Evolutionary conservation across 108 stramenopile genomes (phyloP).

Genomic region (Stephanodiscus triporus): DNA sequence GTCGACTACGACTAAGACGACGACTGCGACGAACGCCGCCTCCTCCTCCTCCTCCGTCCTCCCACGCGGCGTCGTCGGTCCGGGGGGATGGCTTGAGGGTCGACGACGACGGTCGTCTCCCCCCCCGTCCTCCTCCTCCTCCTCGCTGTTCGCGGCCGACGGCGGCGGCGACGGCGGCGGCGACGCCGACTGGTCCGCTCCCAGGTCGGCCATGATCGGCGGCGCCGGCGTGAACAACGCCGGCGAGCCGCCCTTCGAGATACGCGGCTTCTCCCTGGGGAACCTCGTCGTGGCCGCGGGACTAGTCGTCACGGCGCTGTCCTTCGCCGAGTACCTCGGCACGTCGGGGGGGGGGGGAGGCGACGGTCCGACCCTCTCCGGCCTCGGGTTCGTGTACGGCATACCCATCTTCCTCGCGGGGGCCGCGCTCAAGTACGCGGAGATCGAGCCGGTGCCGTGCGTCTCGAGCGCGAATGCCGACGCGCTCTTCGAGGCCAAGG

Average conservation of each 20-base stretch:
- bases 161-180: no score
- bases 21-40: background rate
- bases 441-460: slow-evolving; percentile 93
- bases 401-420: slow-evolving; percentile 95
- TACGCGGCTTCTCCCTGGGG: slow-evolving; percentile 96
- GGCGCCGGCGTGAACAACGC: slow-evolving; percentile 95
- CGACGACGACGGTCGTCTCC: background rate
- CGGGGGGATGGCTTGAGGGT: no score
- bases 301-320: slow-evolving; percentile 74
- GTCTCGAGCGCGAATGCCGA: slow-evolving; percentile 57
- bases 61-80: slow-evolving; percentile 5
- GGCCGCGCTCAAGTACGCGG: slow-evolving; percentile 95
- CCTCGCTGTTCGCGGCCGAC: no score
- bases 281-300: slow-evolving; percentile 88
- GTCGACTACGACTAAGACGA: background rate
- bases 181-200: slow-evolving; percentile 56
- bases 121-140: slow-evolving; percentile 3
- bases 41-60: background rate
- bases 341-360: slow-evolving; percentile 82
- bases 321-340: slow-evolving; percentile 92
- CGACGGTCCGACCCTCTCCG: slow-evolving; percentile 84
- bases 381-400: slow-evolving; percentile 97
- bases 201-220: slow-evolving; percentile 85
- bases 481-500: slow-evolving; percentile 81
- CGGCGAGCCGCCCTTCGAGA: slow-evolving; percentile 97